Conservation (phyloP, 2,329 filamentous ascomycete species). For the Biscogniauxia marginata region DNA sequence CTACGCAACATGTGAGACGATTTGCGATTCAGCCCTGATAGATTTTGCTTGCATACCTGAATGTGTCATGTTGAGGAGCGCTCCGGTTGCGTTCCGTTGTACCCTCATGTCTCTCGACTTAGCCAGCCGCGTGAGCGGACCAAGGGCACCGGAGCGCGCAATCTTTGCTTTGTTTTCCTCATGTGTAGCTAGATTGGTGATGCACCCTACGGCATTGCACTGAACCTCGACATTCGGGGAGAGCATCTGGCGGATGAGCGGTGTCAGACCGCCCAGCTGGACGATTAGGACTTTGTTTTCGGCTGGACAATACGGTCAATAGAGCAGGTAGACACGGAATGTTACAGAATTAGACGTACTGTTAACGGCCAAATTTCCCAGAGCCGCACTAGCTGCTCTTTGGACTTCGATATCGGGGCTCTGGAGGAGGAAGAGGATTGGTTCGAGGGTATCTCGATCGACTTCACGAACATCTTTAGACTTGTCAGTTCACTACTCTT, state of each 20-base stretch:
- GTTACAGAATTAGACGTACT: slow-evolving; percentile 58
- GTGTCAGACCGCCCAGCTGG: slow-evolving; percentile 81
- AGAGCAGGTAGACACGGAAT: not conserved
- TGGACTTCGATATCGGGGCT: slow-evolving; percentile 97
- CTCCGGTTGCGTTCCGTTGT: slow-evolving; percentile 94
- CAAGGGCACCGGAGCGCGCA: slow-evolving; percentile 87
- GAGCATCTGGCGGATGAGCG: slow-evolving; percentile 97
- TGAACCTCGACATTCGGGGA: slow-evolving; percentile 97
- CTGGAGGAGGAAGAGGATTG: slow-evolving; percentile 91
- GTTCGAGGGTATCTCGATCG: slow-evolving; percentile 89
- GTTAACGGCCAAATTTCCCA: slow-evolving; percentile 96
- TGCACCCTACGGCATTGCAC: slow-evolving; percentile 98
- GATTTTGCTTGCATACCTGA: slow-evolving; percentile 66
- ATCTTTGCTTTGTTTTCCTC: slow-evolving; percentile 99
- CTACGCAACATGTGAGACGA: slow-evolving; percentile 43
- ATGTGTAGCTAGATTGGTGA: slow-evolving; percentile 96
- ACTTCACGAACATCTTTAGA: slow-evolving; percentile 88
- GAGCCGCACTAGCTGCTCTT: slow-evolving; percentile 88
- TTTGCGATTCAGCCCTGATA: not conserved
- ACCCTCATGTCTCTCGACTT: slow-evolving; percentile 99
- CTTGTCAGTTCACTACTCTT: too few species aligned
- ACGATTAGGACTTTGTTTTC: slow-evolving; percentile 99
- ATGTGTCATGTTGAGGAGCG: slow-evolving; percentile 98
- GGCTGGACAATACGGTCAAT: slow-evolving; percentile 50
- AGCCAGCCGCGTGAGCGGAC: slow-evolving; percentile 84